These are phyloP conservation scores for Eucalyptus regnans DNA, from an alignment of 345 rosid species.

Conservation along the genomic window DNA sequence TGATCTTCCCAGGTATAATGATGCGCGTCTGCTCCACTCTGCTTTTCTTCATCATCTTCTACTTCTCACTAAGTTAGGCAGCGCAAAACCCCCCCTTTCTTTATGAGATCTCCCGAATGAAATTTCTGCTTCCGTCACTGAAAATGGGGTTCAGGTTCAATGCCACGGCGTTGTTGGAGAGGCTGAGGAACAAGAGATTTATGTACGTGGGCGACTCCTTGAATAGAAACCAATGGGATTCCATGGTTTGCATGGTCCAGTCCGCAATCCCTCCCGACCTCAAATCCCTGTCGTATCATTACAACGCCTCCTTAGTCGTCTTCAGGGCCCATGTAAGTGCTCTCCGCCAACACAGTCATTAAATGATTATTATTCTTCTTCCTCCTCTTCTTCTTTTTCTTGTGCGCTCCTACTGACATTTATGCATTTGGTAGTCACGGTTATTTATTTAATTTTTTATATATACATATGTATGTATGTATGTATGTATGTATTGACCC, in stretches of 20 bases:
- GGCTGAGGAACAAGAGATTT: conserved; percentile 76
- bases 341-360: not conserved
- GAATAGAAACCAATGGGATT: conserved; percentile 82
- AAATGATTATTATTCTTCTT: not conserved
- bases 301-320: conserved; percentile 46
- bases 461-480: accelerated
- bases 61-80: not conserved
- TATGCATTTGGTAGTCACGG: not conserved
- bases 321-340: conserved; percentile 38
- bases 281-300: conserved; percentile 47
- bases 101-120: not conserved
- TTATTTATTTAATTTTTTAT: not conserved
- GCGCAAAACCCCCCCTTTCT: not conserved
- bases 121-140: not conserved
- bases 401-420: not conserved
- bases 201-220: conserved; percentile 87
- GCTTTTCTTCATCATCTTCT: not conserved
- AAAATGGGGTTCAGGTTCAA: conserved; percentile 38
- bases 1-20: conserved; percentile 55
- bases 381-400: not conserved
- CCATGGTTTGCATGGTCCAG: conserved; percentile 74
- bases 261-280: conserved; percentile 33
- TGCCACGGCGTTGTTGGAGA: conserved; percentile 58
- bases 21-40: not conserved
- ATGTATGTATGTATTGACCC: not conserved